Evolutionary conservation across 2,329 filamentous ascomycete species (phyloP), one percentile per base, ranked within the genome.

Genomic region (Aureobasidium sp.): DNA sequence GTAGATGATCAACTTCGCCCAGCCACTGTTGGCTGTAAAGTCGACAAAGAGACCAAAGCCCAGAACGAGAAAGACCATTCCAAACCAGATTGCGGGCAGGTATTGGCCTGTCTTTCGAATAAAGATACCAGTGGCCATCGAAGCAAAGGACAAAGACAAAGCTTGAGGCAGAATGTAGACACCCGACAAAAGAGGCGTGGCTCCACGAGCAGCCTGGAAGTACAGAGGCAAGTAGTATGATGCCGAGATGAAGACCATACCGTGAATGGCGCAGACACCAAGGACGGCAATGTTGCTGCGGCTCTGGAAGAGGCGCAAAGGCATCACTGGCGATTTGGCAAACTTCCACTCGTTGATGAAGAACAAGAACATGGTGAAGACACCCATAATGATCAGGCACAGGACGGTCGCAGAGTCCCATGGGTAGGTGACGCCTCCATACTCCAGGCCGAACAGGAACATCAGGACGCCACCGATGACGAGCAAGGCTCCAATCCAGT

Each of bases 161-260:
- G 72, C 72, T 6, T 69, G 72, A 1, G 73, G 72, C 1, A 75
- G 68, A 31, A 75, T 64, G 48, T 73, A 90, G 53, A 92, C 84
- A 55, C 90, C 90, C 1, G 86, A 89, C 34, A 88, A 76, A 39
- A 92, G 82, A 0, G 90, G 87, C 0, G 82, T 80, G 2, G 84
- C 84, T 55, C 87, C 82, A 47, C 90, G 79, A 57, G 89, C 85
- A 57, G 87, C 83, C 75, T 95, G 90, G 75, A 91, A 93, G 78
- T 95, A 96, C 2, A 96, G 80, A 0, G 90, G 90, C 5, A 95
- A 79, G 76, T 89, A 95, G 79, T 93, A 95, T 65, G 83, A 85
- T 34, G 84, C 85, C 0, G 87, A 84, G 69, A 93, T 91, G 78
- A 93, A 93, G 66, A 88, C 85, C 67, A 87, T 83, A 48, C 87